These are phyloP conservation scores for Dryas octopetala DNA, from an alignment of 306 rosid genomes.

Conservation along the genomic window DNA sequence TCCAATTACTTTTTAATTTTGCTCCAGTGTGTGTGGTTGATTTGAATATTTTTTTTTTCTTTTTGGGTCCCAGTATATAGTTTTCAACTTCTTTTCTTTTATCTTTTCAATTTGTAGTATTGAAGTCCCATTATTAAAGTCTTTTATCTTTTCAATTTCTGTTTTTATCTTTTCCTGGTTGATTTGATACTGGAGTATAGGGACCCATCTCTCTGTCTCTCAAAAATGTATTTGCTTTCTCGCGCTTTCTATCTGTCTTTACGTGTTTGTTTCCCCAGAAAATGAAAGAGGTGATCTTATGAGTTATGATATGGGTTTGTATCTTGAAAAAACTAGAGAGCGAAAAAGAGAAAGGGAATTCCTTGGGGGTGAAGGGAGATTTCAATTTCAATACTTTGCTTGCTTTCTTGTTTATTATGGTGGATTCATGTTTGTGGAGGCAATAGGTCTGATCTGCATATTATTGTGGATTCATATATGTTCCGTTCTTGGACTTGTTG, in stretches of 20 bases:
- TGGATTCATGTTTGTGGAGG: background rate
- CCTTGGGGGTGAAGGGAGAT: background rate
- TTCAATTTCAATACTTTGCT: background rate
- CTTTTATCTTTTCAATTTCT: no score
- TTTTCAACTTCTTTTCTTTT: no score
- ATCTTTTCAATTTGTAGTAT: no score
- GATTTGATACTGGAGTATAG: no score
- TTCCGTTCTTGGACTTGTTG: background rate
- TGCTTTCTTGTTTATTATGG: background rate
- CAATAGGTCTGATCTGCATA: conserved; percentile 24
- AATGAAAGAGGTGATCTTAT: conserved; percentile 4
- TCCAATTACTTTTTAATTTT: no score
- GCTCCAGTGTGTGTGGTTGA: no score
- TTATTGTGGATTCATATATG: background rate
- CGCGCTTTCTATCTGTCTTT: background rate
- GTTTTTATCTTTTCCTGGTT: no score
- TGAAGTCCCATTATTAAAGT: no score
- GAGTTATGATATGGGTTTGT: background rate
- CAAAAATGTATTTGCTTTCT: background rate
- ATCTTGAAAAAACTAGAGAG: background rate
- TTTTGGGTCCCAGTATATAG: no score
- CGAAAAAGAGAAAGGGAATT: background rate
- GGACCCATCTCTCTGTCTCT: conserved; percentile 5
- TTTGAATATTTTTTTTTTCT: no score
- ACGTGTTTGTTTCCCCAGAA: conserved; percentile 17